phyloP scores from a whole-genome alignment of 2,329 filamentous ascomycete species.

The Lachnellula cervina region DNA sequence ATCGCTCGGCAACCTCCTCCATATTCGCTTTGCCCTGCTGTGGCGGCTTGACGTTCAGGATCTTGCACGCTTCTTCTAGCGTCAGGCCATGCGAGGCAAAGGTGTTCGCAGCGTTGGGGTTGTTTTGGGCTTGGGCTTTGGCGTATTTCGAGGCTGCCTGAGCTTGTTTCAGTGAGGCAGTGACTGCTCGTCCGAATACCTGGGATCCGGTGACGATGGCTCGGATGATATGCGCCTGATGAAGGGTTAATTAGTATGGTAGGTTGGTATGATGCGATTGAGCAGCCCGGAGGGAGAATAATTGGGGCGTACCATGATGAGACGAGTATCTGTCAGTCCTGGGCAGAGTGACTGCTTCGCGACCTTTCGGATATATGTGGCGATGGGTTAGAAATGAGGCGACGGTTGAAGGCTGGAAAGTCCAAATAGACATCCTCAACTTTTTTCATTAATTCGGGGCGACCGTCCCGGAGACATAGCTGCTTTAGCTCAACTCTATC shows the following conservation, averaged over 20 bases:
- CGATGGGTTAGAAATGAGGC: not conserved
- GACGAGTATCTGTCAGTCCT: not conserved
- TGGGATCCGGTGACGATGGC: conserved; percentile 86
- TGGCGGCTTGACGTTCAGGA: conserved; percentile 91
- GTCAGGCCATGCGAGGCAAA: conserved; percentile 69
- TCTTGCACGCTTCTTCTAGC: conserved; percentile 94
- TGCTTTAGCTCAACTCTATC: not conserved
- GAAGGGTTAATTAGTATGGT: not conserved
- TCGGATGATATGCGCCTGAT: conserved; percentile 88
- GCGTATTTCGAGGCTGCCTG: conserved; percentile 80
- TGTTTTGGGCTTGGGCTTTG: conserved; percentile 61
- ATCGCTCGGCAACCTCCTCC: conserved; percentile 75
- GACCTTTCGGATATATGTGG: not conserved
- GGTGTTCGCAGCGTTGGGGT: conserved; percentile 39
- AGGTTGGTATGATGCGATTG: not conserved
- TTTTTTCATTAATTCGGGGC: not conserved
- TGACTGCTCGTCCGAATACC: conserved; percentile 87
- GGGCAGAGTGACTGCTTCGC: not conserved
- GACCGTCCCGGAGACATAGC: not conserved
- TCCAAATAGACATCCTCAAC: not conserved
- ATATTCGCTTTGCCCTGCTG: conserved; percentile 71
- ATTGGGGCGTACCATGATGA: conserved; percentile 17
- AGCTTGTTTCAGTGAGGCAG: conserved; percentile 94
- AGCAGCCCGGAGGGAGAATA: not conserved
- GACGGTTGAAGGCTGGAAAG: not conserved